Evolutionary conservation across 768 basidiomycete species (phyloP).

Genomic region (Suillus hirtellus): DNA sequence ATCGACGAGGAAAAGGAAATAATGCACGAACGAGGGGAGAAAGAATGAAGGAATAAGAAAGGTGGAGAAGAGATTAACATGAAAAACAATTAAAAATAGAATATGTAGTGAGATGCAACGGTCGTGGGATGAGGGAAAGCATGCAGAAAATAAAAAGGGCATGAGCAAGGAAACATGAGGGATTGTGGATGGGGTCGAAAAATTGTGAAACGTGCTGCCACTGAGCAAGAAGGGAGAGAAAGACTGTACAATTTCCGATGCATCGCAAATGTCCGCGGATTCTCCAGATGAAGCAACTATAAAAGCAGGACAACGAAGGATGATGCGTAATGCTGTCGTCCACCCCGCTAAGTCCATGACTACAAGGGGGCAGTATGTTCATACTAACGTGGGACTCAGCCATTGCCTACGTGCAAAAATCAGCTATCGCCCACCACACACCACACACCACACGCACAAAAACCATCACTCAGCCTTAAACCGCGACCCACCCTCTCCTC

Average conservation of each 20-base stretch:
- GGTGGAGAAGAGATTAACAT: neutral
- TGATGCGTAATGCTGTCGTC: neutral
- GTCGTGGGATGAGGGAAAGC: constrained; percentile 2
- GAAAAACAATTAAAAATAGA: neutral
- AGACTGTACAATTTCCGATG: constrained; percentile 2
- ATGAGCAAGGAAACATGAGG: neutral
- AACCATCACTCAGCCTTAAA: constrained; percentile 45
- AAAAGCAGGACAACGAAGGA: neutral
- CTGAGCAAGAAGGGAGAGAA: neutral
- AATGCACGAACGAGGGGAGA: neutral
- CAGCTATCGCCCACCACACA: neutral
- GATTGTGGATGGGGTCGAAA: neutral
- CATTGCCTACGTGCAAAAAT: neutral
- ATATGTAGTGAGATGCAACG: constrained; percentile 1
- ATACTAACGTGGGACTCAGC: neutral
- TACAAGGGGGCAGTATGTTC: neutral
- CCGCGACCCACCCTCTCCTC: constrained; percentile 63
- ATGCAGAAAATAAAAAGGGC: neutral
- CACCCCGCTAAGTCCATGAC: neutral
- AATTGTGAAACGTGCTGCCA: neutral
- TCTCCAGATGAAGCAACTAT: constrained; percentile 4
- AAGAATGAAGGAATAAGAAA: neutral
- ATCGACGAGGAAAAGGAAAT: neutral
- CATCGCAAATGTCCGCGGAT: constrained; percentile 2
- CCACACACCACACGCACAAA: neutral